Evolutionary conservation across 495 filamentous ascomycete species (phyloP).

Genomic region (Xylaria grammica): DNA sequence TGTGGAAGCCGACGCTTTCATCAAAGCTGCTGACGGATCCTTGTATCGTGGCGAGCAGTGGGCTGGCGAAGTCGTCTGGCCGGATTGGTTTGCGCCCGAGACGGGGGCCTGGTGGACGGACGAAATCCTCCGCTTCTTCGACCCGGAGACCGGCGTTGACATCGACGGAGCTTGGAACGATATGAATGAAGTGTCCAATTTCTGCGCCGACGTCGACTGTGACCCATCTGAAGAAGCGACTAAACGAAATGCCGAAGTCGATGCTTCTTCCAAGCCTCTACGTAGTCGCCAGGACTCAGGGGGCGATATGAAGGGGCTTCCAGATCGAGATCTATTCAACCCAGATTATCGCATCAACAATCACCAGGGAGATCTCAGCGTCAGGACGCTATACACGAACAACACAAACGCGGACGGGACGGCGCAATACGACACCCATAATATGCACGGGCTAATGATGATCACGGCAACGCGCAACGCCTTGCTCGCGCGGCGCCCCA

Average conservation of each 20-base stretch:
- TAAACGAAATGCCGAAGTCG: constrained; percentile 70
- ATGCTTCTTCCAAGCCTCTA: constrained; percentile 23
- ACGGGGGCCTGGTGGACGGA: constrained; percentile 73
- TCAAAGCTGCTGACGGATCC: constrained; percentile 66
- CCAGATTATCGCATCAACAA: constrained; percentile 79
- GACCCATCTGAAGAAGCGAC: constrained; percentile 57
- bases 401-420: constrained; percentile 67
- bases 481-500: constrained; percentile 70
- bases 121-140: constrained; percentile 74
- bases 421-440: constrained; percentile 68
- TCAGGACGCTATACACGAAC: constrained; percentile 68
- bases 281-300: constrained; percentile 24
- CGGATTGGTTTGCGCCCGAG: constrained; percentile 78
- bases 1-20: constrained; percentile 61
- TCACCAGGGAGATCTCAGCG: constrained; percentile 57
- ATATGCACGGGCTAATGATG: constrained; percentile 78
- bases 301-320: constrained; percentile 60
- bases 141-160: constrained; percentile 66
- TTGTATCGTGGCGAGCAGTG: constrained; percentile 79
- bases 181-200: constrained; percentile 72
- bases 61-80: constrained; percentile 81
- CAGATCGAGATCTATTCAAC: constrained; percentile 66
- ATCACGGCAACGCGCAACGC: constrained; percentile 64
- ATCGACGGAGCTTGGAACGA: constrained; percentile 89
- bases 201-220: constrained; percentile 76